Evolutionary conservation across 2,329 filamentous ascomycete species (phyloP).

Genomic region (Paramyrothecium sp.): DNA sequence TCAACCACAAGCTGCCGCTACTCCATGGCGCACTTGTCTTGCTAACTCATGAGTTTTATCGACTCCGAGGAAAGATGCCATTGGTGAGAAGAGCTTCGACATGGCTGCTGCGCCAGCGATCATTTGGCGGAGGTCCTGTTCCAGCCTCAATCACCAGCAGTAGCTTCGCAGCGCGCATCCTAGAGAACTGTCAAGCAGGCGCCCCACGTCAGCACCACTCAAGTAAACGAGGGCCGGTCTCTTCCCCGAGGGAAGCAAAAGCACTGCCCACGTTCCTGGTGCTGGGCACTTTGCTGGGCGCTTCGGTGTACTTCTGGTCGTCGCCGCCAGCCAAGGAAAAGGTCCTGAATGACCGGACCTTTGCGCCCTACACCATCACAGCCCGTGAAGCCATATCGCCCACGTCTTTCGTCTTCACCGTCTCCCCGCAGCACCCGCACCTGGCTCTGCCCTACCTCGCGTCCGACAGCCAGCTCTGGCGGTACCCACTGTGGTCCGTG

Average conservation of each 20-base stretch:
- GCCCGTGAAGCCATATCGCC: slow-evolving; percentile 62
- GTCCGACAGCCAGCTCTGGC: slow-evolving; percentile 23
- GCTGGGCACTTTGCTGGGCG: slow-evolving; percentile 16
- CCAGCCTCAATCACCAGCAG: no score
- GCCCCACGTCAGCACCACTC: neutral
- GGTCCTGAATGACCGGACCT: slow-evolving; percentile 56
- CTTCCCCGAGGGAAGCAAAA: slow-evolving; percentile 37
- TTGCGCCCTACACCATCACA: slow-evolving; percentile 65
- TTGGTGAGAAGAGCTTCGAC: no score
- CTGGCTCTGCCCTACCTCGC: slow-evolving; percentile 25
- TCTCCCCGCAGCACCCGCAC: slow-evolving; percentile 42
- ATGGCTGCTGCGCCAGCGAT: no score
- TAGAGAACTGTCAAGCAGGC: neutral
- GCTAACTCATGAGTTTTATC: no score
- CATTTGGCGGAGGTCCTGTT: no score
- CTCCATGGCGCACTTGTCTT: no score
- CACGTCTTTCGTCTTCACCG: slow-evolving; percentile 67
- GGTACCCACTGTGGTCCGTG: slow-evolving; percentile 75
- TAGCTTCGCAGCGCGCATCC: neutral
- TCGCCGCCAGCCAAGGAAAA: slow-evolving; percentile 17
- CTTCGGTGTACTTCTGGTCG: slow-evolving; percentile 21
- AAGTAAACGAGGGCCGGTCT: slow-evolving; percentile 28
- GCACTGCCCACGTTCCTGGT: slow-evolving; percentile 18
- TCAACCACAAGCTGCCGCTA: no score
- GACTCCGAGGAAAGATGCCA: no score